These are phyloP conservation scores for Eutrema yunnanense DNA, from an alignment of 345 rosid genomes.

Conservation along the genomic window DNA sequence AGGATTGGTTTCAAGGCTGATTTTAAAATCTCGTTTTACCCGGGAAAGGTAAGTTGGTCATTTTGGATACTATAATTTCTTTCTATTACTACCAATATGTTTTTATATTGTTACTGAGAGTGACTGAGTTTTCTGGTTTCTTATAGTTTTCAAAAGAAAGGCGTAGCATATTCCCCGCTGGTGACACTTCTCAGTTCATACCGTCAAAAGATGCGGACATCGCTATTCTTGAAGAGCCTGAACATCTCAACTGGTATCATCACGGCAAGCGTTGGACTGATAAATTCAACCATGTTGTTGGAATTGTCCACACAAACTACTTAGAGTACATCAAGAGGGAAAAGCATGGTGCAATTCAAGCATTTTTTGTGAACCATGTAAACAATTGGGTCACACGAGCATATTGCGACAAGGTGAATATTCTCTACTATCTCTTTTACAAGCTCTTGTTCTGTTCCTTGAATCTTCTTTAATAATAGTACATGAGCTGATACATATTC, in stretches of 20 bases:
- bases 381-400: conserved; percentile 92
- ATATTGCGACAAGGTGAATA: conserved; percentile 71
- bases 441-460: background rate
- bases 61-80: background rate
- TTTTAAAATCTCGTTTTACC: conserved; percentile 91
- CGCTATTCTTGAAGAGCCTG: conserved; percentile 94
- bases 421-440: background rate
- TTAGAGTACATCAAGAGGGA: conserved; percentile 97
- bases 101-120: background rate
- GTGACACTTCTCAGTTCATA: conserved; percentile 90
- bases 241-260: conserved; percentile 95
- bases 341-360: conserved; percentile 88
- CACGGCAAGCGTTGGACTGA: conserved; percentile 98
- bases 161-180: conserved; percentile 93
- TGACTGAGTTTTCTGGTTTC: conserved; percentile 14
- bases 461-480: background rate
- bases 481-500: background rate
- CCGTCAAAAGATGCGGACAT: conserved; percentile 88
- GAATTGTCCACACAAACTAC: conserved; percentile 96
- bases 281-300: conserved; percentile 94
- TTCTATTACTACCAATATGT: background rate
- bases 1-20: conserved; percentile 85
- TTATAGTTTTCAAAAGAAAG: conserved; percentile 80
- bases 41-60: conserved; percentile 74
- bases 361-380: conserved; percentile 89